These are phyloP conservation scores for Stemphylium vesicarium DNA, from an alignment of 2,329 filamentous ascomycete species.

Conservation along the genomic window DNA sequence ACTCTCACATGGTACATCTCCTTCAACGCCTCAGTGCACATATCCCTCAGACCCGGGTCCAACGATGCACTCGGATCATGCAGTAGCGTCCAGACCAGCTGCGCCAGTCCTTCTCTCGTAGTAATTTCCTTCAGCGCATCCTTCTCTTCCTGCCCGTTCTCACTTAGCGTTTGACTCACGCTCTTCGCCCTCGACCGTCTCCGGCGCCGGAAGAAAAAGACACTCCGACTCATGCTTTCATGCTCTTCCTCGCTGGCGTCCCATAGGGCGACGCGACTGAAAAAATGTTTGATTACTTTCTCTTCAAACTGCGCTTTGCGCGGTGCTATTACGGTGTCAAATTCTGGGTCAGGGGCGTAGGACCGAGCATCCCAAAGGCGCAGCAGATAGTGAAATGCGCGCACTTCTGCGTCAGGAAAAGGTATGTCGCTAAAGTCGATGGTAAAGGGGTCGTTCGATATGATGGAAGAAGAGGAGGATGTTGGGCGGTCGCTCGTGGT, in stretches of 20 bases:
- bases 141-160: conserved; percentile 15
- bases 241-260: conserved; percentile 22
- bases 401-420: conserved; percentile 28
- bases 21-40: conserved; percentile 27
- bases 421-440: conserved; percentile 19
- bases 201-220: conserved; percentile 1
- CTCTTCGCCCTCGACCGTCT: conserved; percentile 14
- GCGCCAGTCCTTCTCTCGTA: conserved; percentile 33
- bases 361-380: conserved; percentile 26
- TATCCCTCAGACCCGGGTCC: conserved; percentile 16
- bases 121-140: conserved; percentile 31
- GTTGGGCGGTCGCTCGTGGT: conserved; percentile 7
- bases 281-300: conserved; percentile 28
- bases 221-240: conserved; percentile 2
- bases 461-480: conserved; percentile 7
- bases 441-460: conserved; percentile 21
- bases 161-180: conserved; percentile 11
- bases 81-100: conserved; percentile 32
- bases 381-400: conserved; percentile 29
- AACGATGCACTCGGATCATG: conserved; percentile 18
- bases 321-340: conserved; percentile 19
- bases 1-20: conserved; percentile 23
- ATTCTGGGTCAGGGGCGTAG: conserved; percentile 19
- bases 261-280: conserved; percentile 29
- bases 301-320: conserved; percentile 26